Percentiles rank a stretch among this genome's conserved stretches.
Evolutionary conservation across 1,284 basidiomycete genomes (phyloP).

Genomic region (Sanghuangporus baumii): DNA sequence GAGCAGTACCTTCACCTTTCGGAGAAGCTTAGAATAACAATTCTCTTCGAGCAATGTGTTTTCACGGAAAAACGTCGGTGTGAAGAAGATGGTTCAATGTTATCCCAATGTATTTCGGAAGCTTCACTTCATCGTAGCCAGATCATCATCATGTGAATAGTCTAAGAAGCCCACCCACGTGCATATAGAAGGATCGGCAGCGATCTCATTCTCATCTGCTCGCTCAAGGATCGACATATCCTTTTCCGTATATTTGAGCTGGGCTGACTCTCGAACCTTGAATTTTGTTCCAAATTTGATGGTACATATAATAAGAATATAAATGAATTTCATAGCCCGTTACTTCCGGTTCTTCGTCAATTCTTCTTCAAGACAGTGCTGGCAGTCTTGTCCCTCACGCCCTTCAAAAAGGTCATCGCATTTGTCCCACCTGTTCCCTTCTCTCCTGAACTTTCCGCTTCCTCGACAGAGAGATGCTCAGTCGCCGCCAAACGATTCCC

Average conservation of each 20-base stretch:
- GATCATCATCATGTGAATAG: too few species aligned
- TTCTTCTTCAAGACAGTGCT: conserved; percentile 1
- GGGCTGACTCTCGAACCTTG: background rate
- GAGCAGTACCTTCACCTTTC: too few species aligned
- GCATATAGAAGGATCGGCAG: too few species aligned
- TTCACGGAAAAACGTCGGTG: too few species aligned
- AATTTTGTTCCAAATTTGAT: background rate
- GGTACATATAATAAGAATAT: background rate
- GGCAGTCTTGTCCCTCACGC: conserved; percentile 70
- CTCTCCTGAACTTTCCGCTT: conserved; percentile 20
- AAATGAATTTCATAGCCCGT: background rate
- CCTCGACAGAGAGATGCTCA: conserved; percentile 14
- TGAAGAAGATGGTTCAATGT: too few species aligned
- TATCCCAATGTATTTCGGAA: too few species aligned
- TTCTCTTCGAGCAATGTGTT: too few species aligned
- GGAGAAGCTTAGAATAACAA: too few species aligned
- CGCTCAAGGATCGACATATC: background rate
- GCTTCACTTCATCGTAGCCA: too few species aligned
- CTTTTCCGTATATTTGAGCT: background rate
- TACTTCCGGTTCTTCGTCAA: background rate
- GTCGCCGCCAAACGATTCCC: conserved; percentile 18
- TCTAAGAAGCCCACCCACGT: too few species aligned
- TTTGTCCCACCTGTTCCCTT: conserved; percentile 76
- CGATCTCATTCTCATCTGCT: too few species aligned
- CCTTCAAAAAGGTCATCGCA: conserved; percentile 77